Evolutionary conservation across 2,329 filamentous ascomycete species (phyloP).

Genomic region (Pseudopyrenochaeta lycopersici): DNA sequence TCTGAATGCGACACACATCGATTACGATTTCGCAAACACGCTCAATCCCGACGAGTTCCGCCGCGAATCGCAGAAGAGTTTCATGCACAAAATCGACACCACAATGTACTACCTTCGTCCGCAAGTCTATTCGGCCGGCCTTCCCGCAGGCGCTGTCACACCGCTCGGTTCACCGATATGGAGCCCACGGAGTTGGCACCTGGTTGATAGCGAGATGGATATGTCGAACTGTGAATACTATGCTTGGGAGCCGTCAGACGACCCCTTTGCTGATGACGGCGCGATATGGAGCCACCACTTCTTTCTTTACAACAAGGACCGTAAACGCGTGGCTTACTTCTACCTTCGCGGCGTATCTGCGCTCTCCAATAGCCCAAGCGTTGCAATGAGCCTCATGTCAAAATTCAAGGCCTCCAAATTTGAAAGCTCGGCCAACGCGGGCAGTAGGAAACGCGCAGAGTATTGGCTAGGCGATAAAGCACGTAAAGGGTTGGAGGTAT

Average conservation of each 20-base stretch:
- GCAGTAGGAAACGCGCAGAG: constrained; percentile 80
- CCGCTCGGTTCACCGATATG: constrained; percentile 69
- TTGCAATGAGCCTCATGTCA: constrained; percentile 44
- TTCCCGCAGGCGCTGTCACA: constrained; percentile 58
- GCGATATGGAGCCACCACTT: constrained; percentile 96
- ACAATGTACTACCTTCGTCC: constrained; percentile 88
- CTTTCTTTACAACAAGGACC: constrained; percentile 94
- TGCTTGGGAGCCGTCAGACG: constrained; percentile 86
- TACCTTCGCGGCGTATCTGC: constrained; percentile 89
- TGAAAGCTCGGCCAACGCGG: constrained; percentile 58
- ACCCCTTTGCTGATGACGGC: constrained; percentile 91
- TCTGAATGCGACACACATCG: constrained; percentile 91
- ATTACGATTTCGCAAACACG: constrained; percentile 97
- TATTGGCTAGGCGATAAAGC: constrained; percentile 85
- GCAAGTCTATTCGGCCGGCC: constrained; percentile 51
- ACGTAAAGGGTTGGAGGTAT: constrained; percentile 54
- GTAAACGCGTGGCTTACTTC: constrained; percentile 93
- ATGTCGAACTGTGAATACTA: constrained; percentile 89
- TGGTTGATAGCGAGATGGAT: constrained; percentile 94
- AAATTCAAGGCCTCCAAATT: constrained; percentile 55
- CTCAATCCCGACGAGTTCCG: constrained; percentile 90
- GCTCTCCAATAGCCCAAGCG: constrained; percentile 69
- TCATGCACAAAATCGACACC: constrained; percentile 86
- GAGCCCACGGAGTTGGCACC: constrained; percentile 90
- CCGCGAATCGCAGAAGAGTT: constrained; percentile 78